Conservation (phyloP, 176 grass and related monocot species). For the Oryza coarctata region DNA sequence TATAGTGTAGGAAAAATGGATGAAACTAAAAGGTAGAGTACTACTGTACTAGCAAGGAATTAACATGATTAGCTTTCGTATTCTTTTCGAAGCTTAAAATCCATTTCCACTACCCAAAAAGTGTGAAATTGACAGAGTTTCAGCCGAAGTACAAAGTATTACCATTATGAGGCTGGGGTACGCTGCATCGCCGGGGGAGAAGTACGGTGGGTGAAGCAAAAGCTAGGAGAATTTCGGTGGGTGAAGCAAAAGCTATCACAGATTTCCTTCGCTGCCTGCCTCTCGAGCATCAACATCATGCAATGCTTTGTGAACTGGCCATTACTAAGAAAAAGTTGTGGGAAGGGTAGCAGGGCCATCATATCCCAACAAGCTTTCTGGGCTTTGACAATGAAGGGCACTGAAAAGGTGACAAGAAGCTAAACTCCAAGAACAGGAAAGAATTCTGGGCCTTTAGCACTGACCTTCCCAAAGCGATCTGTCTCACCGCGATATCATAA, state of each 20-base stretch:
- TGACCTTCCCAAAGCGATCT: conserved; percentile 36
- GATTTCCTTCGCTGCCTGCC: conserved; percentile 18
- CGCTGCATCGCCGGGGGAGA: background rate
- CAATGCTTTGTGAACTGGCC: conserved; percentile 50
- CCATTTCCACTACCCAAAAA: conserved; percentile 6
- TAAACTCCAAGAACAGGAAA: conserved; percentile 35
- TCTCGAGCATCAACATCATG: conserved; percentile 31
- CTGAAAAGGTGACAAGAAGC: conserved; percentile 48
- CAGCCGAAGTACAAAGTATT: conserved; percentile 32
- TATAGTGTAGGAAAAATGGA: background rate
- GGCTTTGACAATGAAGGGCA: conserved; percentile 45
- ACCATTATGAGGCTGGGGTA: conserved; percentile 36
- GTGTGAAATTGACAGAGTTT: background rate
- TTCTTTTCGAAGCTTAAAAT: background rate
- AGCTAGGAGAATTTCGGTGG: conserved; percentile 2
- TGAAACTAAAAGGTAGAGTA: background rate
- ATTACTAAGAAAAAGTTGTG: conserved; percentile 26
- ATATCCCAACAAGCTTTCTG: conserved; percentile 34
- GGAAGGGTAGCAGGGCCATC: conserved; percentile 32
- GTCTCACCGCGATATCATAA: conserved; percentile 7
- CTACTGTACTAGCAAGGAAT: background rate
- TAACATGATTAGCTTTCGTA: background rate
- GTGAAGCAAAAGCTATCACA: conserved; percentile 26
- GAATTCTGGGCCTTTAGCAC: conserved; percentile 15
- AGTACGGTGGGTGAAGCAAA: conserved; percentile 13